phyloP scores from a whole-genome alignment of 78 protist genomes.

The Guillardia theta region DNA sequence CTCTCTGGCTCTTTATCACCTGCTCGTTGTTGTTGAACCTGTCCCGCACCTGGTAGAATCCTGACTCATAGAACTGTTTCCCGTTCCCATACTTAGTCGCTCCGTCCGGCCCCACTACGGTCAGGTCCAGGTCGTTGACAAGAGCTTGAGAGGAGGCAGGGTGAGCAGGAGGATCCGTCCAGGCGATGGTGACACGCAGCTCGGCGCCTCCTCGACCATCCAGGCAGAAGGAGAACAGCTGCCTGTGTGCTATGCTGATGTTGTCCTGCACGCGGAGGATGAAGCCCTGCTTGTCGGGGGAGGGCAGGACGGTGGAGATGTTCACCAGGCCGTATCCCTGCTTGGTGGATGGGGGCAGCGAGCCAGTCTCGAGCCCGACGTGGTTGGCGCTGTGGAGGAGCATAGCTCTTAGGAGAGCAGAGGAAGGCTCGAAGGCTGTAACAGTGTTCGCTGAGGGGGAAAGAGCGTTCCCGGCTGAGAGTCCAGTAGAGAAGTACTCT shows the following conservation, averaged over 20 bases:
- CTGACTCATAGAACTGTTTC: not conserved
- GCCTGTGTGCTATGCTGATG: too few species aligned
- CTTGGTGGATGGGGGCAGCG: slow-evolving; percentile 55
- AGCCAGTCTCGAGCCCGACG: slow-evolving; percentile 14
- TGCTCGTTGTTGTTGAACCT: not conserved
- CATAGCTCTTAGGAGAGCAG: slow-evolving; percentile 65
- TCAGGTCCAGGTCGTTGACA: slow-evolving; percentile 77
- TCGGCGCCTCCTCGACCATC: too few species aligned
- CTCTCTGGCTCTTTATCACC: too few species aligned
- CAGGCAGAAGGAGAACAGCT: too few species aligned
- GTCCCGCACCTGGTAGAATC: not conserved
- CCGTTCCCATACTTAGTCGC: slow-evolving; percentile 40
- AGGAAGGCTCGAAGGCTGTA: too few species aligned
- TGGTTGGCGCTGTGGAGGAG: not conserved
- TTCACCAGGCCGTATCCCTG: slow-evolving; percentile 32
- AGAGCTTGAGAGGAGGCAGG: slow-evolving; percentile 47
- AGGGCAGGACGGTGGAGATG: not conserved
- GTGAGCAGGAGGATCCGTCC: slow-evolving; percentile 77
- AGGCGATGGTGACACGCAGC: slow-evolving; percentile 71
- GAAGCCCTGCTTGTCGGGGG: too few species aligned
- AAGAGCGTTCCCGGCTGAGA: not conserved
- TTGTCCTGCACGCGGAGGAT: too few species aligned
- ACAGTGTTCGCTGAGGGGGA: too few species aligned
- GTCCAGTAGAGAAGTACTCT: slow-evolving; percentile 55
- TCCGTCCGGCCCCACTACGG: slow-evolving; percentile 17